phyloP scores from a whole-genome alignment of 192 early-diverging fungal genomes.

The Mortierella hygrophila region DNA sequence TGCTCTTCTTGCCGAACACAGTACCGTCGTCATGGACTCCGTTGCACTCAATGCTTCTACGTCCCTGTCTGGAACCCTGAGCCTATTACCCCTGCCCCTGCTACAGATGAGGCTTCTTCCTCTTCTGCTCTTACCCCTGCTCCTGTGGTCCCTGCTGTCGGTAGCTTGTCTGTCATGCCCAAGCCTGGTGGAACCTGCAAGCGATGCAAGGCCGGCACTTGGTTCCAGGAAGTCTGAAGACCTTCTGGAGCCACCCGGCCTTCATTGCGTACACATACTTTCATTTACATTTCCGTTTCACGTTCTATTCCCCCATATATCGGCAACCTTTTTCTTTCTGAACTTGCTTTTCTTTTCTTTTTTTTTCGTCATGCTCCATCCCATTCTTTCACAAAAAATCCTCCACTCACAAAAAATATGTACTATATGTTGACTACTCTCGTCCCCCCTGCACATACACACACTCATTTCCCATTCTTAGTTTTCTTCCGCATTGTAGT shows the following conservation, averaged over 20 bases:
- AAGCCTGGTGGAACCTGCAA: slow-evolving; percentile 28
- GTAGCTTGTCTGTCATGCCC: background rate
- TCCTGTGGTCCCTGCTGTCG: background rate
- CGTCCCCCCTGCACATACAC: background rate
- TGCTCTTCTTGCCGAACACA: slow-evolving; percentile 20
- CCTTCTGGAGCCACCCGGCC: background rate
- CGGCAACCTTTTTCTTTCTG: background rate
- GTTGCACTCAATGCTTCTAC: slow-evolving; percentile 43
- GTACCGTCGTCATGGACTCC: slow-evolving; percentile 31
- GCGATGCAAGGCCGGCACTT: slow-evolving; percentile 44
- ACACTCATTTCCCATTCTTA: background rate
- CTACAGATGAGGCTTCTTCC: background rate
- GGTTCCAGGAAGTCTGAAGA: slow-evolving; percentile 18
- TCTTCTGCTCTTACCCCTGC: background rate
- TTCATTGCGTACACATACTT: background rate
- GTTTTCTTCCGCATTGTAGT: background rate
- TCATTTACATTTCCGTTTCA: background rate
- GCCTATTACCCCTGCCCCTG: background rate
- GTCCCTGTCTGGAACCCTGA: slow-evolving; percentile 20
- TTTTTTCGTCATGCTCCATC: background rate
- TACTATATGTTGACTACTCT: background rate
- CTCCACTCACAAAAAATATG: background rate
- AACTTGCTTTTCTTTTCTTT: background rate
- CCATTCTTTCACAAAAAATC: background rate
- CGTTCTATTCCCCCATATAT: background rate